A percentile compares a stretch with the other conserved stretches of the same genome.
These are phyloP conservation scores for Mycena polygramma DNA, from an alignment of 768 basidiomycete species.

Conservation along the genomic window DNA sequence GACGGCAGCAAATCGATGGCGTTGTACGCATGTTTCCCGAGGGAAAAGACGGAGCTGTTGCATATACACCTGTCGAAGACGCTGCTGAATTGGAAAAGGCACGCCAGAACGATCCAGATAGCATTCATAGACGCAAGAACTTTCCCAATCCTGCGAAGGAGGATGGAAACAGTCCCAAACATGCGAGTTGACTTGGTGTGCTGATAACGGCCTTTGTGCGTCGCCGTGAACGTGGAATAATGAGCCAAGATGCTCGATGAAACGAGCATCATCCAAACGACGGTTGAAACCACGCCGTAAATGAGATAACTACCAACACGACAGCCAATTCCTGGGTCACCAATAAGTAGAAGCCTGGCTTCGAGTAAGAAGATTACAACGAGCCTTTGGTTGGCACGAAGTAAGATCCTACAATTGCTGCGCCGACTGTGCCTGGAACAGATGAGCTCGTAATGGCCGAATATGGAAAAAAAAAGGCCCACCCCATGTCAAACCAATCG, in stretches of 20 bases:
- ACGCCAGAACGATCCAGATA: constrained; percentile 41
- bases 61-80: constrained; percentile 42
- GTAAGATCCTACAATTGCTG: constrained; percentile 37
- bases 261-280: constrained; percentile 50
- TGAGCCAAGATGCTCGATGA: constrained; percentile 44
- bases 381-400: constrained; percentile 39
- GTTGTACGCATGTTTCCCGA: constrained; percentile 37
- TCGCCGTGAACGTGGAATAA: constrained; percentile 34
- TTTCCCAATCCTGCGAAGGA: constrained; percentile 41
- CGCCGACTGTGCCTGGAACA: constrained; percentile 34
- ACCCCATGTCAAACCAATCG: constrained; percentile 39
- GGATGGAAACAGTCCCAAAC: constrained; percentile 42
- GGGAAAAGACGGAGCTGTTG: constrained; percentile 41
- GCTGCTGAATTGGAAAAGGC: constrained; percentile 43
- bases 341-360: neutral
- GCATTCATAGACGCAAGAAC: constrained; percentile 40
- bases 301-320: constrained; percentile 47
- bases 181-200: constrained; percentile 43
- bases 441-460: neutral
- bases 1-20: constrained; percentile 35
- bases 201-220: constrained; percentile 14
- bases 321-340: constrained; percentile 47
- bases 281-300: constrained; percentile 48
- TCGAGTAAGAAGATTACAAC: neutral
- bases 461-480: neutral